A percentile compares a stretch with the other conserved stretches of the same genome.
phyloP scores from a whole-genome alignment of 1,139 yeast genomes.

The Spencermartinsiella ligniputridi region DNA sequence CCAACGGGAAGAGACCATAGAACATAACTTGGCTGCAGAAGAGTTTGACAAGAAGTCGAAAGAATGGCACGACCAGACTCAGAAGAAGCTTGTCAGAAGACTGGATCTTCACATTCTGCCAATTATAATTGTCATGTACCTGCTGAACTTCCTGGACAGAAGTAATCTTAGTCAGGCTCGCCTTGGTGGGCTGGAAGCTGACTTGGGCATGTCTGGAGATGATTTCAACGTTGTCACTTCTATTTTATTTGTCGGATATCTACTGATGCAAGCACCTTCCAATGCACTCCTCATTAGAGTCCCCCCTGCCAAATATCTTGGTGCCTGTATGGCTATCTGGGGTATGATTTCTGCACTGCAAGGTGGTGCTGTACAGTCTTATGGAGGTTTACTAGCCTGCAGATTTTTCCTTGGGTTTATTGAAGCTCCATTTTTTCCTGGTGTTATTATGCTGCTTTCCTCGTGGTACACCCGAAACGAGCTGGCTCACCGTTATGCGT shows the following conservation, averaged over 20 bases:
- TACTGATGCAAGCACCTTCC: constrained; percentile 55
- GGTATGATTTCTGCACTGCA: constrained; percentile 7
- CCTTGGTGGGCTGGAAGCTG: constrained; percentile 8
- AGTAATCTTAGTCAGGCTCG: constrained; percentile 7
- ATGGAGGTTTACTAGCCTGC: constrained; percentile 18
- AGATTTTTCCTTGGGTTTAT: constrained; percentile 29
- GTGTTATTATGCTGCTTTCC: constrained; percentile 27
- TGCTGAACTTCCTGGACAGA: constrained; percentile 7
- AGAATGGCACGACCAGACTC: neutral
- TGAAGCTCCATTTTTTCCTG: constrained; percentile 25
- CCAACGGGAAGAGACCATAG: constrained; percentile 1
- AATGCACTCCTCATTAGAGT: constrained; percentile 35
- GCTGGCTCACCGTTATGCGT: constrained; percentile 47
- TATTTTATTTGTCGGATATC: constrained; percentile 56
- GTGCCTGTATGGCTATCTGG: constrained; percentile 8
- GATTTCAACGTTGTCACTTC: constrained; percentile 26
- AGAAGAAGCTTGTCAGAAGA: constrained; percentile 4
- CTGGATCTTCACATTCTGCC: constrained; percentile 8
- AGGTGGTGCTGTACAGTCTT: constrained; percentile 6
- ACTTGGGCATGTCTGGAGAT: constrained; percentile 5
- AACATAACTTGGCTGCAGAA: constrained; percentile 8
- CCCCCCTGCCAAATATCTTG: constrained; percentile 4
- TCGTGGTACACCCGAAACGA: constrained; percentile 32
- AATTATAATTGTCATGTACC: constrained; percentile 5
- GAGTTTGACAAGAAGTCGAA: neutral